A percentile compares a stretch with the other conserved stretches of the same genome.
These are phyloP conservation scores for Spatholobus suberectus DNA, from an alignment of 306 rosid species.

Conservation along the genomic window DNA sequence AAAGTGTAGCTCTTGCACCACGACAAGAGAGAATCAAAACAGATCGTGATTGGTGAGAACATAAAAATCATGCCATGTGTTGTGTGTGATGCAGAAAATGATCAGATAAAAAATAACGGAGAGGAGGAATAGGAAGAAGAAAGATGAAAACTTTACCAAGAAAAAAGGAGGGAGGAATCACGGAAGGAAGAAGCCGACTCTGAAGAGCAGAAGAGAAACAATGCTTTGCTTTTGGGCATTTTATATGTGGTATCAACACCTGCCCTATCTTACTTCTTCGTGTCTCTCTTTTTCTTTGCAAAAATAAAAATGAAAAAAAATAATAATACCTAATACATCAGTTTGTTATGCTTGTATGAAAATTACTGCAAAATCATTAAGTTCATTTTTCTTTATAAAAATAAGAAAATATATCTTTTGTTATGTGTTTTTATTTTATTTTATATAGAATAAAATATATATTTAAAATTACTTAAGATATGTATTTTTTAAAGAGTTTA, in stretches of 20 bases:
- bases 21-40: not conserved
- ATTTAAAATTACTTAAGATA: no score
- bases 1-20: not conserved
- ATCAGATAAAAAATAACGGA: not conserved
- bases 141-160: not conserved
- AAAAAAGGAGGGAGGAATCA: not conserved
- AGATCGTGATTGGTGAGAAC: constrained; percentile 28
- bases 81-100: not conserved
- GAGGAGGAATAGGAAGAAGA: not conserved
- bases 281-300: no score
- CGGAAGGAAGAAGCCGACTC: not conserved
- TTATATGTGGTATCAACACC: constrained; percentile 18
- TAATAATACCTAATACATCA: no score
- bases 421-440: no score
- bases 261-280: constrained; percentile 30
- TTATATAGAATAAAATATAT: no score
- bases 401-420: no score
- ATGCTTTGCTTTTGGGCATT: not conserved
- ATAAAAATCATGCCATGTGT: not conserved
- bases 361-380: no score
- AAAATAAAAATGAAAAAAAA: no score
- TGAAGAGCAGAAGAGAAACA: not conserved
- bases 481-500: no score
- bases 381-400: no score
- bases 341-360: no score